phyloP scores from a whole-genome alignment of 2,329 filamentous ascomycete genomes.

The Ambrosiella beaveri region DNA sequence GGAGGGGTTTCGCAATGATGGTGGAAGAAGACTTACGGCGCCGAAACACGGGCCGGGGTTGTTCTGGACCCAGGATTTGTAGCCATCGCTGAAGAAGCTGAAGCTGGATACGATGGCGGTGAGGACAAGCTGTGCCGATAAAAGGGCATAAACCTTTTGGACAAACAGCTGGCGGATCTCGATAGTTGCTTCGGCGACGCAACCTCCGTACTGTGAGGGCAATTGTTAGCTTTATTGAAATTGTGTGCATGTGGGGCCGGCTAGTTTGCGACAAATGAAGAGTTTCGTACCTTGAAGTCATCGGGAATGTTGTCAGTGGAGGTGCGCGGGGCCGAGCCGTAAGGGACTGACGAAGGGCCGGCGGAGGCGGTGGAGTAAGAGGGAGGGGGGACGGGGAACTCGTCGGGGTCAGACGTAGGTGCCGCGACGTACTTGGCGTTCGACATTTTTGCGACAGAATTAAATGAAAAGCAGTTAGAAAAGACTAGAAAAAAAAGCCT shows the following conservation, averaged over 20 bases:
- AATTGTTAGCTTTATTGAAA: neutral
- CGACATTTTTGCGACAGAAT: slow-evolving; percentile 34
- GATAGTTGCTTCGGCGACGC: slow-evolving; percentile 80
- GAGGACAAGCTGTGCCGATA: slow-evolving; percentile 82
- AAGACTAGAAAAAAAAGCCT: neutral
- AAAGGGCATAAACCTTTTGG: slow-evolving; percentile 92
- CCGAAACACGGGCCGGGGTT: slow-evolving; percentile 73
- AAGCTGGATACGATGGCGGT: slow-evolving; percentile 67
- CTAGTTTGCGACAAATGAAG: neutral
- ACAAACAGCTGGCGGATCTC: slow-evolving; percentile 95
- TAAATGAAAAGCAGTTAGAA: neutral
- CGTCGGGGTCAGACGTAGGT: slow-evolving; percentile 72
- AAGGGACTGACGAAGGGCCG: slow-evolving; percentile 38
- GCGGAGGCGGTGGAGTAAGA: slow-evolving; percentile 43
- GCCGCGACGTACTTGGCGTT: slow-evolving; percentile 71
- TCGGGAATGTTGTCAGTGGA: slow-evolving; percentile 88
- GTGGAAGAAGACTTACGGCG: slow-evolving; percentile 35
- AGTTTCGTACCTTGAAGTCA: slow-evolving; percentile 65
- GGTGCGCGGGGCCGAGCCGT: slow-evolving; percentile 46
- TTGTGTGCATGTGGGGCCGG: neutral
- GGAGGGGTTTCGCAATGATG: neutral
- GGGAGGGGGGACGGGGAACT: slow-evolving; percentile 66
- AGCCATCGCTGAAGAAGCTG: slow-evolving; percentile 66
- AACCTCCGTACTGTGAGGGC: slow-evolving; percentile 61
- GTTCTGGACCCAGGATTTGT: slow-evolving; percentile 73